Evolutionary conservation across 1,139 yeast genomes (phyloP).

Genomic region (Lodderomyces margitis): DNA sequence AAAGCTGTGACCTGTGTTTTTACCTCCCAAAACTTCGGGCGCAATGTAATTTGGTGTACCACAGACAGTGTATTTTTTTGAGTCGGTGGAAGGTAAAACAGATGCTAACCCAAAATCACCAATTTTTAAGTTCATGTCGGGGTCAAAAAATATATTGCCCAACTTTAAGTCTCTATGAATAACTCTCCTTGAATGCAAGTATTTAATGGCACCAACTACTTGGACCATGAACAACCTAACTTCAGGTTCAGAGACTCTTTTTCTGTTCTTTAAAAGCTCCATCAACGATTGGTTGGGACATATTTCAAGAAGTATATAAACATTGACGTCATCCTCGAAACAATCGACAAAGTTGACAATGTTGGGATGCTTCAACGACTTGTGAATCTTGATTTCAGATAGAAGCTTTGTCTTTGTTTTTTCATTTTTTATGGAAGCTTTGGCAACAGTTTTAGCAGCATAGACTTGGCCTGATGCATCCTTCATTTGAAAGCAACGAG

Average conservation of each 20-base stretch:
- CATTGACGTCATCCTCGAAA: slow-evolving; percentile 92
- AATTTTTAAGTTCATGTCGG: slow-evolving; percentile 86
- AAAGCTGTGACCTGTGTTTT: slow-evolving; percentile 83
- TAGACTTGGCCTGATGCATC: slow-evolving; percentile 82
- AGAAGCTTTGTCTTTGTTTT: slow-evolving; percentile 86
- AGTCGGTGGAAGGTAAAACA: slow-evolving; percentile 62
- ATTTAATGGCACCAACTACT: slow-evolving; percentile 88
- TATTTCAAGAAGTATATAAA: slow-evolving; percentile 87
- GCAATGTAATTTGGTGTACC: slow-evolving; percentile 99
- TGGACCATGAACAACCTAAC: slow-evolving; percentile 89
- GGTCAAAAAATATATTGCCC: slow-evolving; percentile 92
- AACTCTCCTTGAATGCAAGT: slow-evolving; percentile 89
- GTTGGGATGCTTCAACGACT: slow-evolving; percentile 83
- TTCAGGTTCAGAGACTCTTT: slow-evolving; percentile 84
- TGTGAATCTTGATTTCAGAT: slow-evolving; percentile 94
- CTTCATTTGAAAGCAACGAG: slow-evolving; percentile 95
- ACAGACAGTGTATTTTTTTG: slow-evolving; percentile 88
- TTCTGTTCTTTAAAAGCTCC: slow-evolving; percentile 87
- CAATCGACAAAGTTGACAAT: slow-evolving; percentile 91
- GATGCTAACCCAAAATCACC: slow-evolving; percentile 98
- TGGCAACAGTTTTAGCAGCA: slow-evolving; percentile 98
- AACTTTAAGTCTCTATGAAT: slow-evolving; percentile 93
- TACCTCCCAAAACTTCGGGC: slow-evolving; percentile 92
- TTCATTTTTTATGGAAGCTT: slow-evolving; percentile 86
- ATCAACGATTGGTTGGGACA: slow-evolving; percentile 91